Evolutionary conservation across 192 early-diverging fungal genomes (phyloP), one percentile per base, ranked within the genome.

Genomic region (Fimicolochytrium jonesii): DNA sequence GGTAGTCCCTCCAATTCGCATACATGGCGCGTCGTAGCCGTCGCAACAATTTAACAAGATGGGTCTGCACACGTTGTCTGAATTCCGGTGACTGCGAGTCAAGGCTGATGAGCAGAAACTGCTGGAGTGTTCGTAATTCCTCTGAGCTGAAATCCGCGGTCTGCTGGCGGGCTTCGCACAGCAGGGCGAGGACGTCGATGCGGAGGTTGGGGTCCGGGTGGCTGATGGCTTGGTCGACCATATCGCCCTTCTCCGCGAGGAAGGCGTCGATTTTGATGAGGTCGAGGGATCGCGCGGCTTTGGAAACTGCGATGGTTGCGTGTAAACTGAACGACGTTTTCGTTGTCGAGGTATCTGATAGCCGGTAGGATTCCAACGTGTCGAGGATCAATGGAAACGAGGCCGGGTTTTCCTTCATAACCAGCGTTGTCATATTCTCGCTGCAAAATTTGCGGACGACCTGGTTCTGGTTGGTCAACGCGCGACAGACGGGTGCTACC

Each of bases 21-120:
- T 76, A 76, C 51, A 76, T 54, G 18, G 70, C 64, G n/a, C 59
- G 44, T 15, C 74, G 59, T 17, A 76, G 36, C 18, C 74, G 66
- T 17, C 42, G 30, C 23, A 76, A 54, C 13, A 76, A 55, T 48
- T 76, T 76, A 33, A 56, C 57, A 17, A 72, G 20, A 47, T 61
- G 35, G 11, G 62, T 48, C 23, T 66, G 66, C 41, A 92, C 71
- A 55, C 83, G 83, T 70, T 92, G 90, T 10, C 93, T 82, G 70
- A 91, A 93, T 35, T 93, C 91, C 0, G 90, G 87, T 22, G 84
- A 84, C 22, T 87, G 86, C 15, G 79, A 81, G 36, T 85, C 88
- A 45, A 85, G 54, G 56, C 90, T 92, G 15, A 85, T 80, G 0
- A 77, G 74, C 25, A 95, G 68, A 41, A 90, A 89, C 25, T 70